phyloP scores from a whole-genome alignment of 805 yeast genomes.

The Teunomyces barrocoloradensis region DNA sequence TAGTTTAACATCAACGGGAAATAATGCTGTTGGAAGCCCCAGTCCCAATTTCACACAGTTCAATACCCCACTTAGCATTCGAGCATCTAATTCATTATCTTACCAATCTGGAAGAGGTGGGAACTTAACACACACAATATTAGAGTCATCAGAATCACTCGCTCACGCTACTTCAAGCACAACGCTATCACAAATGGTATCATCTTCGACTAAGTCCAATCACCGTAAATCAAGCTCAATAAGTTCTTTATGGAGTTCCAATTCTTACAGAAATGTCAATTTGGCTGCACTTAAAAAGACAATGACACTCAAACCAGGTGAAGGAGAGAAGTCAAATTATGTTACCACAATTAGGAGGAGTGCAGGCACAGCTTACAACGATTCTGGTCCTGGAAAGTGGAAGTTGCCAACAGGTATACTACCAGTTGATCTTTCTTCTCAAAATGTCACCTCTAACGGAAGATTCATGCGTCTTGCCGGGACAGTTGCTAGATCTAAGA shows the following conservation, averaged over 20 bases:
- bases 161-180: not conserved
- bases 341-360: slow-evolving; percentile 42
- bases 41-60: not conserved
- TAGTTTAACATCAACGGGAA: not conserved
- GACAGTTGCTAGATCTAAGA: slow-evolving; percentile 20
- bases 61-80: not conserved
- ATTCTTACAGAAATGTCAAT: slow-evolving; percentile 35
- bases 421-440: slow-evolving; percentile 33
- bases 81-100: slow-evolving; percentile 2
- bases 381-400: slow-evolving; percentile 46
- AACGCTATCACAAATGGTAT: not conserved
- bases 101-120: slow-evolving; percentile 1
- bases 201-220: slow-evolving; percentile 5
- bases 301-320: slow-evolving; percentile 41
- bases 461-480: slow-evolving; percentile 26
- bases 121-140: not conserved
- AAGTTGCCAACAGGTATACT: slow-evolving; percentile 55
- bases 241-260: slow-evolving; percentile 34
- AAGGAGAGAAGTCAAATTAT: slow-evolving; percentile 52
- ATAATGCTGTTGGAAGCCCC: not conserved
- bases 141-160: not conserved
- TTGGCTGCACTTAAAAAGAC: slow-evolving; percentile 36
- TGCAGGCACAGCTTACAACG: slow-evolving; percentile 50
- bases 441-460: slow-evolving; percentile 11
- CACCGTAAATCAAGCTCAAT: slow-evolving; percentile 29